Percentiles rank a stretch among this genome's conserved stretches.
These are phyloP conservation scores for Xerocomus amazonicus DNA, from an alignment of 1,284 basidiomycete genomes.

Conservation along the genomic window DNA sequence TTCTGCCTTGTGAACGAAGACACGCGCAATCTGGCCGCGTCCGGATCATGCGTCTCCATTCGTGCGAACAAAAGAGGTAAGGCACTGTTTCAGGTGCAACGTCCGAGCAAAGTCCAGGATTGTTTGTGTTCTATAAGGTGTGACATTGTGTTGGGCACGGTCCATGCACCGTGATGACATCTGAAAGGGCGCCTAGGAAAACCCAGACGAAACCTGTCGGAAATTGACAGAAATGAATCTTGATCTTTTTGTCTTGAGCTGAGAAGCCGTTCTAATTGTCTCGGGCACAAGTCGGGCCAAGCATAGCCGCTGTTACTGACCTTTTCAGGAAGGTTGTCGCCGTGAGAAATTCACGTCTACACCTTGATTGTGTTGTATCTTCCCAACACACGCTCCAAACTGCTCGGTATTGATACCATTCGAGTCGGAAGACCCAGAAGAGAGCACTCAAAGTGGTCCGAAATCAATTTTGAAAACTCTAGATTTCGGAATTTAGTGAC, in stretches of 20 bases:
- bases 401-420: no score
- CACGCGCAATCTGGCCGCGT: background rate
- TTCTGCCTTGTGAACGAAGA: background rate
- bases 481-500: no score
- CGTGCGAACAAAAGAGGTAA: slow-evolving; percentile 18
- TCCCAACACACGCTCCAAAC: no score
- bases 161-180: background rate
- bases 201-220: background rate
- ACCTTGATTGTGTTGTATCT: no score
- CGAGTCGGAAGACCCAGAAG: no score
- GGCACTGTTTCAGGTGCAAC: background rate
- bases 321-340: no score
- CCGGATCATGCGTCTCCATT: slow-evolving; percentile 6
- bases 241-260: slow-evolving; percentile 17
- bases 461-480: no score
- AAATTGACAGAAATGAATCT: background rate
- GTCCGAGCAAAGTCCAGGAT: slow-evolving; percentile 1
- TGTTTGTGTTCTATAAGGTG: background rate
- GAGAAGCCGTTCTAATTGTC: slow-evolving; percentile 22
- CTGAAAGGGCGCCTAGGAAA: background rate
- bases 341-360: no score
- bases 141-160: background rate
- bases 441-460: no score
- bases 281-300: slow-evolving; percentile 12
- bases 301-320: slow-evolving; percentile 20